Evolutionary conservation across 768 basidiomycete genomes (phyloP), one percentile per base, ranked within the genome.

Genomic region (Suillus fuscotomentosus): DNA sequence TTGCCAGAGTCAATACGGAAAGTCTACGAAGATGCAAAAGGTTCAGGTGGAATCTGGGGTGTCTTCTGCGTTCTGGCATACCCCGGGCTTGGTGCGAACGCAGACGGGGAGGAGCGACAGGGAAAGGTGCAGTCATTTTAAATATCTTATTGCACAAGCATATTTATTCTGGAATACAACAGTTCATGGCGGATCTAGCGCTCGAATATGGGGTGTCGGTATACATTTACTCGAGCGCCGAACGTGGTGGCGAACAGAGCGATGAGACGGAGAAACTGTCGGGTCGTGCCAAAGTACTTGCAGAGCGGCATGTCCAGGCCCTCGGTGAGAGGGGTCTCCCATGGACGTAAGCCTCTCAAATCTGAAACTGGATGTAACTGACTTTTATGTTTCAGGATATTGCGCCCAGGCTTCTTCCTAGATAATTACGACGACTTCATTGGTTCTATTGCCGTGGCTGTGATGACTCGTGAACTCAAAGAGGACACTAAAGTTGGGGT

Each of bases 391-490:
- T 7, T 45, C 63, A 81, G 79, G 20, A 77, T 82, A 59, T 59
- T 82, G 27, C 79, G 80, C 7, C 80, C 80, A 3, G 76, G 71
- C 10, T 79, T 81, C 62, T 82, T 82, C 67, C 78, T 81, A 79
- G 81, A 81, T 59, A 81, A 81, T 60, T 81, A 77, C 47, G 75
- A 78, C 5, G 41, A 27, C 41, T 71, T 69, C 3, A 73, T 81
- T 22, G 81, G 81, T 5, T 67, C 73, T 3, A 69, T 82, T 36
- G 74, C 80, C 1, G 70, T 70, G 3, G 73, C 71, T 39, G 76
- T 79, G 2, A 57, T 82, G 8, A 75, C 70, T 34, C 66, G 60
- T 27, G 80, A 79, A 3, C 66, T 81, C 22, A 73, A 77, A 59
- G 70, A 72, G 3, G 66, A 67, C 13, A 77, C 79, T 1, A 75